These are phyloP conservation scores for Apophysomyces sp. DNA, from an alignment of 371 early-diverging fungal species.

Conservation along the genomic window DNA sequence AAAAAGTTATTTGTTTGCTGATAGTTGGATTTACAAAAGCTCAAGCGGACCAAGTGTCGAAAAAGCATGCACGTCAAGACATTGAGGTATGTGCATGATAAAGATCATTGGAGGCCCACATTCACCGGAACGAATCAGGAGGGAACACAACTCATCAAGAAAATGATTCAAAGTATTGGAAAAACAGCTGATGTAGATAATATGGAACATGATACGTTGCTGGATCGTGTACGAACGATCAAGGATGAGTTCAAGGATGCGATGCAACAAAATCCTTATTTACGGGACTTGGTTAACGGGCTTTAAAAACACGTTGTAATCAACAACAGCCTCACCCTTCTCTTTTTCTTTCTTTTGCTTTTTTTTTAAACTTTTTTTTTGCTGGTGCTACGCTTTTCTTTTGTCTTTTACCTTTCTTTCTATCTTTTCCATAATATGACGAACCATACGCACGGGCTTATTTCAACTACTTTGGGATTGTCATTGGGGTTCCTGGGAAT, in stretches of 20 bases:
- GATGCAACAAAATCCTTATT: conserved; percentile 51
- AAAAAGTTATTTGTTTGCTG: conserved; percentile 13
- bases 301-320: background rate
- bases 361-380: conserved; percentile 1
- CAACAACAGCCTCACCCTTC: background rate
- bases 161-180: conserved; percentile 42
- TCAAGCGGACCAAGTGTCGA: conserved; percentile 4
- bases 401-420: background rate
- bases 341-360: background rate
- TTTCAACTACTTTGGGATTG: conserved; percentile 26
- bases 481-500: conserved; percentile 28
- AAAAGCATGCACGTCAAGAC: conserved; percentile 26
- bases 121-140: conserved; percentile 7
- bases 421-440: conserved; percentile 8
- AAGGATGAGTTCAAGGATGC: conserved; percentile 35
- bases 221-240: conserved; percentile 29
- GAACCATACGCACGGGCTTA: conserved; percentile 14
- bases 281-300: conserved; percentile 11
- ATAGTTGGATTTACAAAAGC: background rate
- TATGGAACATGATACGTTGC: conserved; percentile 28
- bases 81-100: conserved; percentile 28
- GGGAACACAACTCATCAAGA: conserved; percentile 11
- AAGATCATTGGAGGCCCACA: background rate
- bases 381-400: background rate
- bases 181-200: conserved; percentile 28